Percentiles rank a stretch among this genome's conserved stretches.
Evolutionary conservation across 805 yeast species (phyloP).

Genomic region (Saturnispora mendoncae): DNA sequence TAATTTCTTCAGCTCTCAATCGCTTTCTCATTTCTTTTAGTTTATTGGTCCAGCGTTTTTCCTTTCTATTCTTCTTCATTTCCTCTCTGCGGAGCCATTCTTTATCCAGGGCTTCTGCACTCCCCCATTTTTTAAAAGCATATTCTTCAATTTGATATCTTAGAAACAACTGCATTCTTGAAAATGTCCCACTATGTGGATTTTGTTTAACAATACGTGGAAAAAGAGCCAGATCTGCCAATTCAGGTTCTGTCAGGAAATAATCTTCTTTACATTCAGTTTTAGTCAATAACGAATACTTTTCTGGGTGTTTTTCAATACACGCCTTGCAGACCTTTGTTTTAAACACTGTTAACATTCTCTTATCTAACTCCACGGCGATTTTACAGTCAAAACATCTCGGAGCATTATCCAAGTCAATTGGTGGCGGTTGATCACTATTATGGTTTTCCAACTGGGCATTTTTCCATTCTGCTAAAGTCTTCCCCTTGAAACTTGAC

Average conservation of each 20-base stretch:
- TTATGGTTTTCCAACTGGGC: slow-evolving; percentile 34
- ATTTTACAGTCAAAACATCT: slow-evolving; percentile 70
- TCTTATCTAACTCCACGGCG: slow-evolving; percentile 71
- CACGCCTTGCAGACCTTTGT: slow-evolving; percentile 77
- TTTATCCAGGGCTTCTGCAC: slow-evolving; percentile 76
- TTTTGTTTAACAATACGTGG: slow-evolving; percentile 83
- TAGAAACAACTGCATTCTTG: slow-evolving; percentile 86
- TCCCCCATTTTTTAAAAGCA: slow-evolving; percentile 93
- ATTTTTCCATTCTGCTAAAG: slow-evolving; percentile 49
- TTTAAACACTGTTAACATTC: slow-evolving; percentile 58
- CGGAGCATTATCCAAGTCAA: slow-evolving; percentile 65
- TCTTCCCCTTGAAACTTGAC: slow-evolving; percentile 22
- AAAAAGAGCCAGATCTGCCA: slow-evolving; percentile 58
- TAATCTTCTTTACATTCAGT: slow-evolving; percentile 94
- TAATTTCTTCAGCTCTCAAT: slow-evolving; percentile 85
- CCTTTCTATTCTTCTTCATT: slow-evolving; percentile 61
- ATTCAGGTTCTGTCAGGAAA: slow-evolving; percentile 86
- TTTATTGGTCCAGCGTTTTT: slow-evolving; percentile 68
- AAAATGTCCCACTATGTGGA: slow-evolving; percentile 84
- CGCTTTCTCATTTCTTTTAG: slow-evolving; percentile 81
- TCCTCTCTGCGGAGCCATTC: slow-evolving; percentile 86
- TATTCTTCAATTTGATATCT: slow-evolving; percentile 89
- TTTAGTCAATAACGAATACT: slow-evolving; percentile 83
- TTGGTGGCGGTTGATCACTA: slow-evolving; percentile 39
- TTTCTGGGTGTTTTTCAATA: slow-evolving; percentile 65